Evolutionary conservation across 176 grass and related monocot species (phyloP).

Genomic region (Juncus effusus): DNA sequence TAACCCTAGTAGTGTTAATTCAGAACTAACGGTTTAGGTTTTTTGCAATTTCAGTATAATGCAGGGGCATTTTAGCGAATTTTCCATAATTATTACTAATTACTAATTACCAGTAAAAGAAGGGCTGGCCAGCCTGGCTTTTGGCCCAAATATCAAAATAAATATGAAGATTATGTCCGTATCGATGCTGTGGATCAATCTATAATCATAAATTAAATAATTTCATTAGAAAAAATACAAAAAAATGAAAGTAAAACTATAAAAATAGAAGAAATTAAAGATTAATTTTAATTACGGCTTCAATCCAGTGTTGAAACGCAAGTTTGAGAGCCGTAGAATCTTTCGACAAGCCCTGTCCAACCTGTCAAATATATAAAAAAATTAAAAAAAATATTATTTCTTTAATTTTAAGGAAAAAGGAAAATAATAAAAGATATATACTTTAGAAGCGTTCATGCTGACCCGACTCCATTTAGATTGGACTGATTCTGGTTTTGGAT

Average conservation of each 20-base stretch:
- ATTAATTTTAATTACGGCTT: constrained; percentile 44
- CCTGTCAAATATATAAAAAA: constrained; percentile 30
- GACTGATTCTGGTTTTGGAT: constrained; percentile 32
- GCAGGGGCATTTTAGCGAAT: neutral
- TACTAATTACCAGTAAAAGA: constrained; percentile 91
- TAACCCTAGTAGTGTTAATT: too few species aligned
- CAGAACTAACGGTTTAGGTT: too few species aligned
- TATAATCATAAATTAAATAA: constrained; percentile 16
- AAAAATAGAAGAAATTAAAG: neutral
- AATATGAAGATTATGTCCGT: constrained; percentile 88
- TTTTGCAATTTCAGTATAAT: neutral
- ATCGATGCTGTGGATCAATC: constrained; percentile 92
- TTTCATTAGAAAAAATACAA: neutral
- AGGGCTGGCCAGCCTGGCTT: constrained; percentile 79
- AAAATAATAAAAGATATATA: neutral
- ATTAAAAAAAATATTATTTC: neutral
- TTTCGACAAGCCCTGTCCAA: constrained; percentile 72
- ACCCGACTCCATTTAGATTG: constrained; percentile 42
- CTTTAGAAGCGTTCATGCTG: constrained; percentile 49
- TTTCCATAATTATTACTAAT: neutral
- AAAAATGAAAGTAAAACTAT: neutral
- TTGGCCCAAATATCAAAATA: constrained; percentile 74
- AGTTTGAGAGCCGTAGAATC: constrained; percentile 66
- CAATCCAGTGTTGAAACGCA: constrained; percentile 98
- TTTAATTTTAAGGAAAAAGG: neutral